phyloP scores from a whole-genome alignment of 805 yeast genomes.

The Schwanniomyces occidentalis region DNA sequence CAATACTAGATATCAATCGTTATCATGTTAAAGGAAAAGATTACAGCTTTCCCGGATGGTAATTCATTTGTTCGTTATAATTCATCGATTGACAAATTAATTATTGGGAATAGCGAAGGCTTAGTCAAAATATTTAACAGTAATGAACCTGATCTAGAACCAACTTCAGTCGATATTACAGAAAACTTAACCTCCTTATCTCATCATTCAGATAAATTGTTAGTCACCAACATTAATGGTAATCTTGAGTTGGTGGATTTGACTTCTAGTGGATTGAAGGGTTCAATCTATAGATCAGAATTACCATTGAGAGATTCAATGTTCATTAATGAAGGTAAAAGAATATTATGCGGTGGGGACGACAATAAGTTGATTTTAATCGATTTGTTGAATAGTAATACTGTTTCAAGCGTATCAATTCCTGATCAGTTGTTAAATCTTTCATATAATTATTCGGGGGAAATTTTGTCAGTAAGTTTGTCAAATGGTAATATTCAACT shows the following conservation, averaged over 20 bases:
- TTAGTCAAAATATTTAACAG: conserved; percentile 51
- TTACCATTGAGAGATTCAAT: conserved; percentile 52
- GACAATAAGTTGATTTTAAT: conserved; percentile 56
- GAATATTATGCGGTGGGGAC: conserved; percentile 65
- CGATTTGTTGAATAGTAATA: conserved; percentile 34
- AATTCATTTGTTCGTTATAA: conserved; percentile 33
- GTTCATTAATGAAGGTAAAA: conserved; percentile 61
- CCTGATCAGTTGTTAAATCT: conserved; percentile 59
- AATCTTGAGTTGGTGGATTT: conserved; percentile 43
- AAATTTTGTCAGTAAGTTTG: conserved; percentile 56
- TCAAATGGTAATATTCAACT: conserved; percentile 60
- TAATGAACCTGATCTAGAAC: conserved; percentile 55
- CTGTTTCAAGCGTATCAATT: conserved; percentile 30
- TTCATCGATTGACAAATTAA: conserved; percentile 27
- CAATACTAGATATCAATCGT: too few species aligned
- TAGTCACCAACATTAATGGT: conserved; percentile 45
- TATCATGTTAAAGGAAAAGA: conserved; percentile 29
- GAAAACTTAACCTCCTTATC: conserved; percentile 47
- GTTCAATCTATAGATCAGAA: conserved; percentile 44
- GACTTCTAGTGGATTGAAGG: conserved; percentile 24
- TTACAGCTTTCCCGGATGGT: conserved; percentile 44
- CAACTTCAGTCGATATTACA: conserved; percentile 54
- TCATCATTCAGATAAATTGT: conserved; percentile 15
- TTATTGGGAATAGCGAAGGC: conserved; percentile 57
- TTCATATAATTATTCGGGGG: conserved; percentile 57